Base-by-base conservation (phyloP, 179 eudicot species). In the Heliamphora pulchella region DNA sequence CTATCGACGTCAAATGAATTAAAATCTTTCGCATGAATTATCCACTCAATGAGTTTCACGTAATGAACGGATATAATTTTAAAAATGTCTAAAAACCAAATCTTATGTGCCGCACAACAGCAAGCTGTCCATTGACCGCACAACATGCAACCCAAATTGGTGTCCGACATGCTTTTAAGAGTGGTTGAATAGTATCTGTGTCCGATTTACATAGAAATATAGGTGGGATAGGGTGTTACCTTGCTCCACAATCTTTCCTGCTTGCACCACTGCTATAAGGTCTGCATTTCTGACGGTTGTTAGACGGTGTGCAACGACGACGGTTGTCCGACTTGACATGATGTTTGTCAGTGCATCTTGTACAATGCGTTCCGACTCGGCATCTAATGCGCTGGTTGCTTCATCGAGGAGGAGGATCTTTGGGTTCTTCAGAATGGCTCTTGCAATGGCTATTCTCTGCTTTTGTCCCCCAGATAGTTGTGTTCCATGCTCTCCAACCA, bases 391-490 rank as follows among this genome's bases (percentile, higher is more conserved):
- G 78, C 98, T 94, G 9, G 98, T 94, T 54, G 97, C 97, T 84
- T 94, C 98, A 44, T 92, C 98, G 8, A 94, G 89, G 50, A 94
- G 97, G 43, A 94, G 90, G 47, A 94, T 91, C 83, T 80, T 90
- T 0, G 97, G 98, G 61, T 93, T 84, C 83, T 91, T 94, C 51
- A 94, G 80, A 66, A 94, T 91, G 18, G 93, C 97, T 71, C 98
- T 87, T 31, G 98, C 93, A 63, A 94, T 92, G 65, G 98, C 98
- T 79, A 94, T 86, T 85, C 97, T 89, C 82, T 94, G 98, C 85
- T 94, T 94, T 77, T 94, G 98, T 20, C 98, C 97, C 6, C 98
- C 98, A 3, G 98, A 94, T 18, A 94, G 88, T 71, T 91, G 96
- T 50, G 91, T 89, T 71, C 98, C 98, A 82, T 89, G 90, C 81